Evolutionary conservation across 2,329 filamentous ascomycete genomes (phyloP), one percentile per base, ranked within the genome.

Genomic region (Phaeosphaeriaceae sp.): DNA sequence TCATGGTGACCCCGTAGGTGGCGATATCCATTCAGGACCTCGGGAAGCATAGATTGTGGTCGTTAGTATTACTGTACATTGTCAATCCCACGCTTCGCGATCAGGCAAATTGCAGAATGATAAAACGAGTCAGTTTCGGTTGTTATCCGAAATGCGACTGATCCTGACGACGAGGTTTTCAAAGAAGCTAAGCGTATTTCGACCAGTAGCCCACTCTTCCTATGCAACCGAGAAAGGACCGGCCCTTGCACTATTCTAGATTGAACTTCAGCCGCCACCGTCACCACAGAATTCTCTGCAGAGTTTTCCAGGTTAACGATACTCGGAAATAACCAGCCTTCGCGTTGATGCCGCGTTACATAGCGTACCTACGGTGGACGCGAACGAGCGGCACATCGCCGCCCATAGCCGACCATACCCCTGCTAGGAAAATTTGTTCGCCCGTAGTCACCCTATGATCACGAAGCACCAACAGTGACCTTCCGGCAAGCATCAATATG

Each of bases 261-360:
- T 53, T 38, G 7, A 16, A 30, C 28, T 17, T 32, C 40, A 38
- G 49, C 54, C 50, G 53, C 60, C 58, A 58, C 55, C 38, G 30
- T 53, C 52, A 50, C 40, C 35, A 34, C 50, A 46, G 43, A 52
- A 60, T 47, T 29, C 48, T 58, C 60, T 51, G 64, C 63, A 68
- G 59, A 69, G 33, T 64, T 69, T 68, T 67, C 45, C 40, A 52
- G 51, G 30, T 47, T 44, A 46, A 28, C 37, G 49, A 40, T 43
- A 38, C 35, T 48, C 48, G 43, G 48, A 39, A 41, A 48, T 48
- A 38, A 40, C 15, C 34, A 34, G 42, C 48, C 51, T 48, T 38
- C 52, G 58, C 49, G 40, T 28, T 35, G 44, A 36, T 48, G 38
- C 28, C 34, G 37, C 30, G 38, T 46, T 46, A 41, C 40, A 48